Percentiles rank a stretch among this genome's conserved stretches.
Conservation (phyloP, 768 basidiomycete species). For the Holtermannia corniformis region DNA sequence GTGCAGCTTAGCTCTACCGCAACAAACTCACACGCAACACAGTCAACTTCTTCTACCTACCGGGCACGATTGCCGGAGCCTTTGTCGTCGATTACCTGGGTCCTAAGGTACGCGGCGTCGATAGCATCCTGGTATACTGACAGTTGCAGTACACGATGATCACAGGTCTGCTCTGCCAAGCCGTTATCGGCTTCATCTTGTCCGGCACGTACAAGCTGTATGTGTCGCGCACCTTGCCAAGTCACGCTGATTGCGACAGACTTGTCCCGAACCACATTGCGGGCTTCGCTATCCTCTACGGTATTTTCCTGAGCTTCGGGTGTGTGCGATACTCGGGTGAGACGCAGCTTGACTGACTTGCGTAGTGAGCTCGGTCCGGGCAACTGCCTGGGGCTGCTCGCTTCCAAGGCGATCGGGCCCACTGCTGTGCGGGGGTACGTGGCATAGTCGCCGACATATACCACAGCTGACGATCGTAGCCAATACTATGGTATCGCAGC, state of each 20-base stretch:
- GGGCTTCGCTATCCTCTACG: constrained; percentile 59
- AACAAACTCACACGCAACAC: too few species aligned
- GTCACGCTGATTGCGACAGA: constrained; percentile 1
- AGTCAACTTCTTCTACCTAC: constrained; percentile 64
- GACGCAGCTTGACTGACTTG: not conserved
- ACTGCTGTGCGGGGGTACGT: constrained; percentile 51
- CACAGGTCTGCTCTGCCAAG: constrained; percentile 34
- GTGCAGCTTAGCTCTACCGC: too few species aligned
- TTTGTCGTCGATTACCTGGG: constrained; percentile 41
- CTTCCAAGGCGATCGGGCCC: constrained; percentile 65
- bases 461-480: too few species aligned
- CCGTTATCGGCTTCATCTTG: constrained; percentile 64
- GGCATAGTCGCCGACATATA: too few species aligned
- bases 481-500: constrained; percentile 83
- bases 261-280: constrained; percentile 40
- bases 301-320: constrained; percentile 85
- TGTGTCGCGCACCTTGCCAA: constrained; percentile 1
- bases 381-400: constrained; percentile 70
- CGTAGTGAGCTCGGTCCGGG: constrained; percentile 19
- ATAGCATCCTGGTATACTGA: constrained; percentile 1
- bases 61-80: constrained; percentile 45
- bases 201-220: constrained; percentile 59
- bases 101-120: constrained; percentile 17
- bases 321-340: constrained; percentile 39
- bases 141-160: constrained; percentile 43